Evolutionary conservation across 2,329 filamentous ascomycete species (phyloP).

Genomic region (Pyrenophora graminea): DNA sequence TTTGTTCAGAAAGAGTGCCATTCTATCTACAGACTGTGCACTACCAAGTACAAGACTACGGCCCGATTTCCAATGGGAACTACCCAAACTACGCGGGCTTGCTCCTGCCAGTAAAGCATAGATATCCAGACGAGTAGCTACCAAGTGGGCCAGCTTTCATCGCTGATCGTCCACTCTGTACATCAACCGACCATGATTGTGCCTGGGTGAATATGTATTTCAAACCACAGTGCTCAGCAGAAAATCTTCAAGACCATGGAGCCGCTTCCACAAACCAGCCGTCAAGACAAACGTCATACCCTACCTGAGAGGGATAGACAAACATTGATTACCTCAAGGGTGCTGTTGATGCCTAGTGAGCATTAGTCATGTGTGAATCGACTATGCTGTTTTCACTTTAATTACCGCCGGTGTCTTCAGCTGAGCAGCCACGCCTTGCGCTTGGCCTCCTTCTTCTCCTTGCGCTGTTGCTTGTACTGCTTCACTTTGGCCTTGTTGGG

Average conservation of each 20-base stretch:
- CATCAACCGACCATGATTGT: neutral
- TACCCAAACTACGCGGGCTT: neutral
- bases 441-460: conserved; percentile 92
- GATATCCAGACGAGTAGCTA: conserved; percentile 10
- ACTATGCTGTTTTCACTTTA: conserved; percentile 21
- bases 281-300: conserved; percentile 11
- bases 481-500: conserved; percentile 84
- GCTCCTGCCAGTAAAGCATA: conserved; percentile 3
- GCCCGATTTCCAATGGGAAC: neutral
- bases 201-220: neutral
- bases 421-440: conserved; percentile 87
- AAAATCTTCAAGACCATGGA: conserved; percentile 1
- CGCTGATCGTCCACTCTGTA: conserved; percentile 2
- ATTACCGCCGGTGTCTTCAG: conserved; percentile 55
- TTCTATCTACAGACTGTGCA: conserved; percentile 9
- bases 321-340: conserved; percentile 4
- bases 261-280: conserved; percentile 3
- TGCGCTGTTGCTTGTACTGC: conserved; percentile 86
- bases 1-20: conserved; percentile 3
- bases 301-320: conserved; percentile 24
- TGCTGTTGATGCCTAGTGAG: conserved; percentile 18
- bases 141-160: conserved; percentile 1
- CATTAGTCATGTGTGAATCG: conserved; percentile 36
- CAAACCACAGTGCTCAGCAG: conserved; percentile 3
- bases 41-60: conserved; percentile 3